Base-by-base conservation (phyloP, 306 rosid genomes). In the Lathyrus aphaca region DNA sequence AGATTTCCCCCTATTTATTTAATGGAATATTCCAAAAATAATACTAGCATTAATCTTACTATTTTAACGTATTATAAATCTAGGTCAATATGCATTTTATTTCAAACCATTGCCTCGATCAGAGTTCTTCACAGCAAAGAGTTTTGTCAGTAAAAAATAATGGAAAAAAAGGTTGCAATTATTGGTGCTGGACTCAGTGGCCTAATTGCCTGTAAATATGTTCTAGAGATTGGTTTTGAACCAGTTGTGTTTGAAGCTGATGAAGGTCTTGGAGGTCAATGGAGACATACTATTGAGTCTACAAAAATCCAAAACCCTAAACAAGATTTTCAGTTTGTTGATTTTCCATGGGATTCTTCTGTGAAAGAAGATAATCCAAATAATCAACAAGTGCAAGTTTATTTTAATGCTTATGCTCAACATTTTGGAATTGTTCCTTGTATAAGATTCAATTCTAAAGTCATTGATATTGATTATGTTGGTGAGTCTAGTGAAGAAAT, bases 121-220 rank as follows among this genome's bases (percentile, higher is more conserved):
- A 35, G 39, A 6, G 39, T 35, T 35, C n/a, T 35, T 7, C 10
- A 7, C 39, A 35, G 39, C 8, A 35, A 35, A 7, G 7, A 8
- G 1, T 35, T 35, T 35, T 10, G 8, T 35, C 1, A 7, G n/a
- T 35, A 1, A 6, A 32, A 32, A 32, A 5, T 7, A 80, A 55
- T 80, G 84, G 82, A 73, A 59, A 74, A 62, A 77, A 50, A 57
- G 16, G 66, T 85, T 42, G 85, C 82, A 3, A 82, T 86, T 58
- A 40, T 86, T 15, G 88, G 91, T 1, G 86, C 81, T 4, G 88
- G 91, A 81, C 64, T 8, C 3, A 79, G 91, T 27, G 91, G 91
- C 4, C 60, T 83, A 14, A 32, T 74, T 35, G 82, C 84, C 9
- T 79, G 84, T 73, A 86, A 79, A 29, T 81, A 74, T 57, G 67